These are phyloP conservation scores for Ilyonectria destructans DNA, from an alignment of 2,329 filamentous ascomycete species.

Conservation along the genomic window DNA sequence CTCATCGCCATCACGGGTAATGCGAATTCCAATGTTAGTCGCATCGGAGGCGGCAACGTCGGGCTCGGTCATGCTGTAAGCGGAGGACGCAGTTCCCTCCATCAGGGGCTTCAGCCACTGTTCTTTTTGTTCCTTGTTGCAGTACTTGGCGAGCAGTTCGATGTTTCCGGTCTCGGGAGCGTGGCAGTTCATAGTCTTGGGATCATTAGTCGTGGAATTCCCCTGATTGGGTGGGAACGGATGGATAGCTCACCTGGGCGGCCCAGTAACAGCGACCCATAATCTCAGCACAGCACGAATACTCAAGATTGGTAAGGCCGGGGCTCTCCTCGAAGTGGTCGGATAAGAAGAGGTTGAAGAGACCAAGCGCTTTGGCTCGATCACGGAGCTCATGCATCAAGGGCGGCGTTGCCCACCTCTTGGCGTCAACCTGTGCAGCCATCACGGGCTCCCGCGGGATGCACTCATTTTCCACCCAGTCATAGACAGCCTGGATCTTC, in stretches of 20 bases:
- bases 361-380: constrained; percentile 78
- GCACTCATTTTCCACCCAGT: constrained; percentile 94
- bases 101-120: constrained; percentile 84
- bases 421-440: constrained; percentile 79
- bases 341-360: constrained; percentile 97
- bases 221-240: no score
- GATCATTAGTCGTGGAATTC: constrained; percentile 48
- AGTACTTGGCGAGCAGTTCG: constrained; percentile 90
- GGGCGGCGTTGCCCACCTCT: constrained; percentile 84
- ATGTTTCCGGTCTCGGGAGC: constrained; percentile 93
- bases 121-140: constrained; percentile 84
- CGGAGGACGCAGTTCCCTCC: constrained; percentile 85
- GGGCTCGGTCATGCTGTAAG: constrained; percentile 92
- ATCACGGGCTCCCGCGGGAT: constrained; percentile 84
- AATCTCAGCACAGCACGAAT: constrained; percentile 93
- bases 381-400: constrained; percentile 61
- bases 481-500: constrained; percentile 86
- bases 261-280: constrained; percentile 86
- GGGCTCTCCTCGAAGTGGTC: constrained; percentile 93
- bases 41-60: constrained; percentile 88
- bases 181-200: constrained; percentile 86
- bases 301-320: constrained; percentile 93
- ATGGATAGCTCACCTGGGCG: constrained; percentile 29
- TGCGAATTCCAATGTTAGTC: constrained; percentile 87
- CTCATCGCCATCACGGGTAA: constrained; percentile 83